phyloP scores from a whole-genome alignment of 345 rosid genomes.

The Salix exigua region DNA sequence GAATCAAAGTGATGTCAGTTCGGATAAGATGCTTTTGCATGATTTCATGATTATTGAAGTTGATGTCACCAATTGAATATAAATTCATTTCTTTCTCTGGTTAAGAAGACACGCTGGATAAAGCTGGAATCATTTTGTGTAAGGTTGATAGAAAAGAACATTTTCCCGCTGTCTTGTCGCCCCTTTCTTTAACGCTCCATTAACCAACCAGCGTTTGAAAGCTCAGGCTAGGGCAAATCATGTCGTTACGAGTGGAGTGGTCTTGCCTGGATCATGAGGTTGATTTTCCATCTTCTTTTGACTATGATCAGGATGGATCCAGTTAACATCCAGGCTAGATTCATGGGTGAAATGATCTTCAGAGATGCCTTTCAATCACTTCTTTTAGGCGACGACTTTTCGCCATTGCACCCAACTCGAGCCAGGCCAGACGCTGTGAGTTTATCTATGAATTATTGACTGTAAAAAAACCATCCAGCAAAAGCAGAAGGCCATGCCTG shows the following conservation, averaged over 20 bases:
- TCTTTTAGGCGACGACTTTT: too few relatives aligned
- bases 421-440: too few relatives aligned
- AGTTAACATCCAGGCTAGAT: too few relatives aligned
- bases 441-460: too few relatives aligned
- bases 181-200: background rate
- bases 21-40: conserved; percentile 9
- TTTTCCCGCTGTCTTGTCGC: background rate
- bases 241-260: too few relatives aligned
- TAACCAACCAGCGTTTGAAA: background rate
- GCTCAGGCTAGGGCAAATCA: background rate
- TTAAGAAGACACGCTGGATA: background rate
- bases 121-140: background rate
- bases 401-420: too few relatives aligned
- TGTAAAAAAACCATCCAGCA: conserved; percentile 6
- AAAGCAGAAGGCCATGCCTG: background rate
- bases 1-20: background rate
- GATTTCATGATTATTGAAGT: background rate
- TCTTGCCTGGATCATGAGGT: background rate
- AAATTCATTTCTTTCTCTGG: background rate
- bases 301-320: too few relatives aligned
- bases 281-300: background rate
- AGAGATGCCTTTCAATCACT: too few relatives aligned
- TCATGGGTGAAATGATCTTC: too few relatives aligned
- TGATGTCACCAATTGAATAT: background rate
- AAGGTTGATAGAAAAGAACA: background rate